Base-by-base conservation (phyloP, 1,139 yeast genomes). In the Geotrichum candidum region DNA sequence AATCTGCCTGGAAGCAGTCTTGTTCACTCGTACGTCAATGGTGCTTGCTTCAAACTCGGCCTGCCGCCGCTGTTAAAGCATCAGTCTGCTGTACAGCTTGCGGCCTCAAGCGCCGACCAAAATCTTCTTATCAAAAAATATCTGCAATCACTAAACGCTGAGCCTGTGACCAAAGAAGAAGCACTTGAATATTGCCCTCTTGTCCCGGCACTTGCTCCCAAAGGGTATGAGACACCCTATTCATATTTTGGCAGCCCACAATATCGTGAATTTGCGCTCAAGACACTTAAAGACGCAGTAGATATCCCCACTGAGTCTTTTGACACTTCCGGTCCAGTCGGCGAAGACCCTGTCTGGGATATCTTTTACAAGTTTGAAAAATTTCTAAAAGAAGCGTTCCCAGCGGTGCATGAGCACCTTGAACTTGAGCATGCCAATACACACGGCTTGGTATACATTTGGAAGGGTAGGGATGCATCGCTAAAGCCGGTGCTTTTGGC, bases 401-500 rank as follows among this genome's bases (percentile, higher is more conserved):
- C 95, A 0, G 66, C 76, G 54, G 82, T 87, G 18, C 82, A 83
- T 69, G 66, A 76, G 52, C 69, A 78, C 27, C 73, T 85, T 62
- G 76, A 78, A 59, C 76, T 85, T 41, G 85, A 84, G 57, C 78
- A 76, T 48, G 84, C 88, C 59, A 88, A 89, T 69, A 80, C 83
- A 48, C 82, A 84, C 65, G 94, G 91, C 0, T 76, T 89, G 63
- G 80, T 89, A 22, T 84, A 79, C 70, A 81, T 85, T 33, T 86
- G 90, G 87, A 75, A 82, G 66, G 96, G 96, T 27, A 70, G 82
- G 0, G 75, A 84, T 63, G 54, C 72, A 4, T 64, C 69, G 2
- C 76, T 86, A 68, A 84, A 86, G 71, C 96, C 96, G 5, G 67
- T 86, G 15, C 71, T 89, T 72, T 76, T 88, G 53, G 81, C 86